phyloP scores from a whole-genome alignment of 768 basidiomycete genomes.

The Lentinula sp. region DNA sequence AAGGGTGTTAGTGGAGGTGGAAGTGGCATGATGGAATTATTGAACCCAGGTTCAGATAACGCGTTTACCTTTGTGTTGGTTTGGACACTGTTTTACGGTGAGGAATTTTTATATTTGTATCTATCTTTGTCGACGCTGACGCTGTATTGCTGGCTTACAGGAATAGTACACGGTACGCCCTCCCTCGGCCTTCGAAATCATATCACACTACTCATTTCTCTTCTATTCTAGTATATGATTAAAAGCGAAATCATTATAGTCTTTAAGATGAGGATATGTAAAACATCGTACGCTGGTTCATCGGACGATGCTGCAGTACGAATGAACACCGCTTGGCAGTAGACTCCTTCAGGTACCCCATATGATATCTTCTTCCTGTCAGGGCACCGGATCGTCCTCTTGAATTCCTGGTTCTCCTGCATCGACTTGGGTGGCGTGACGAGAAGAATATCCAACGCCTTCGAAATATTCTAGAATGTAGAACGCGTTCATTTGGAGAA shows the following conservation, averaged over 20 bases:
- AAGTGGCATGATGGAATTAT: constrained; percentile 56
- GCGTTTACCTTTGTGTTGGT: constrained; percentile 85
- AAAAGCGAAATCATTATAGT: not conserved
- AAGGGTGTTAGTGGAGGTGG: constrained; percentile 28
- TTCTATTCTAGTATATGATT: not conserved
- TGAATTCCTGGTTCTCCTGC: too few relatives aligned
- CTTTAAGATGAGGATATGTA: too few relatives aligned
- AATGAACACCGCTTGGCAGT: too few relatives aligned
- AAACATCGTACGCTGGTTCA: too few relatives aligned
- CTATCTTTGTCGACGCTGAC: not conserved
- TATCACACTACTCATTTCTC: not conserved
- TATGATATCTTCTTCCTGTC: too few relatives aligned
- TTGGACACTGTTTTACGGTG: constrained; percentile 93
- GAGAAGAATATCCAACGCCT: too few relatives aligned
- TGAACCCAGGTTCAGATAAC: constrained; percentile 87
- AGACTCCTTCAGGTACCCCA: too few relatives aligned
- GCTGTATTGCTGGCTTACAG: constrained; percentile 14
- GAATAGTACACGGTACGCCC: constrained; percentile 41
- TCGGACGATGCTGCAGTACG: too few relatives aligned
- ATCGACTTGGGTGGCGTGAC: too few relatives aligned
- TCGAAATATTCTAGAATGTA: too few relatives aligned
- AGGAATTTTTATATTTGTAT: constrained; percentile 18
- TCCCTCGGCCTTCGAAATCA: not conserved
- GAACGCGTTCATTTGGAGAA: too few relatives aligned
- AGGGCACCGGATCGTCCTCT: too few relatives aligned